These are phyloP conservation scores for Tubosaeta sp. DNA, from an alignment of 768 basidiomycete species.

Conservation along the genomic window DNA sequence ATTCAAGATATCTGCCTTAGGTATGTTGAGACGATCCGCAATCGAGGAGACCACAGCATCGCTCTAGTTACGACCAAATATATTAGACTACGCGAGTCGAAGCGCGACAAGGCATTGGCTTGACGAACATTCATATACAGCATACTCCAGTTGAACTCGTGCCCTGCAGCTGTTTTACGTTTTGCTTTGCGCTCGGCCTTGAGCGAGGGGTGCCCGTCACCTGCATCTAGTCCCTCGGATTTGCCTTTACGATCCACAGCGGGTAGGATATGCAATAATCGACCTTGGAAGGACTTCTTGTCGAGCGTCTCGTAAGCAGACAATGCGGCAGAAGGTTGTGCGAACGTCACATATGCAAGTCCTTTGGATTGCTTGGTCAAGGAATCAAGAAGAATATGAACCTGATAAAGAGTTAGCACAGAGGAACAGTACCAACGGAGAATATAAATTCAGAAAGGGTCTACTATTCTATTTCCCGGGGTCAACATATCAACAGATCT, in stretches of 20 bases:
- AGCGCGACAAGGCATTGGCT: conserved; percentile 14
- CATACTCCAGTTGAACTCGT: conserved; percentile 90
- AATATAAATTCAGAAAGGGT: conserved; percentile 35
- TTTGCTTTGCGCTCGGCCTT: conserved; percentile 58
- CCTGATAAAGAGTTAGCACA: conserved; percentile 29
- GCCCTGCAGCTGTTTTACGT: conserved; percentile 63
- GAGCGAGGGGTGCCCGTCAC: conserved; percentile 46
- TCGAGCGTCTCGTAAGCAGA: conserved; percentile 77
- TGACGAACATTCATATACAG: conserved; percentile 94
- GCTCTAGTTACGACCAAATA: conserved; percentile 47
- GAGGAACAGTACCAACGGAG: background rate
- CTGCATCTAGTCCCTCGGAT: conserved; percentile 36
- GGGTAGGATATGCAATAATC: conserved; percentile 84
- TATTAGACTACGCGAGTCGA: conserved; percentile 19
- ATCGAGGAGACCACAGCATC: conserved; percentile 92
- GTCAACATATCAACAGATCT: conserved; percentile 46
- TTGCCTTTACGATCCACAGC: conserved; percentile 66
- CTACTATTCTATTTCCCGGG: conserved; percentile 53
- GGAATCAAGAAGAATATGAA: conserved; percentile 54
- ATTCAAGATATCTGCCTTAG: conserved; percentile 85
- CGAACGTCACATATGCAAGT: conserved; percentile 57
- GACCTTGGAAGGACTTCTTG: conserved; percentile 83
- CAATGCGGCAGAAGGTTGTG: conserved; percentile 45
- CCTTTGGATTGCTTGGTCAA: conserved; percentile 50
- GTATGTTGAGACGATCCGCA: conserved; percentile 81